phyloP scores from a whole-genome alignment of 306 rosid species.

The Trifolium pratense region DNA sequence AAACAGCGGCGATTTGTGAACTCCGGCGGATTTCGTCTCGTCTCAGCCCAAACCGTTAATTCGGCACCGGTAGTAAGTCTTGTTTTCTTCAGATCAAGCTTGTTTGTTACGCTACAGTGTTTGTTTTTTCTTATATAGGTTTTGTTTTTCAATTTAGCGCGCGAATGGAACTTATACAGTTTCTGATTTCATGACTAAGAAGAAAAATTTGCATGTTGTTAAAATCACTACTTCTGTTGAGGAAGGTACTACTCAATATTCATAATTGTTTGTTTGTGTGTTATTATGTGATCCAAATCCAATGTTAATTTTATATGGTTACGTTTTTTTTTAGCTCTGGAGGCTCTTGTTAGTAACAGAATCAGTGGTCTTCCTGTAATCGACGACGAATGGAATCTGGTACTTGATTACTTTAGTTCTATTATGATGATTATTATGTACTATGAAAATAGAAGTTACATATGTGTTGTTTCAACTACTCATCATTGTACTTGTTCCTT shows the following conservation, averaged over 20 bases:
- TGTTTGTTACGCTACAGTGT: conserved; percentile 22
- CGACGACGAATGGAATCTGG: conserved; percentile 94
- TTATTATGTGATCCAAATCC: conserved; percentile 5
- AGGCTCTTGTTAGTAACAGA: conserved; percentile 76
- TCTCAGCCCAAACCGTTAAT: conserved; percentile 45
- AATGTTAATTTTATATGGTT: background rate
- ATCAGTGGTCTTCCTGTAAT: conserved; percentile 93
- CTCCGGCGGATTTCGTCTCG: conserved; percentile 37
- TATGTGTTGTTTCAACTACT: conserved; percentile 39
- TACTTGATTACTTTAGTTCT: conserved; percentile 36
- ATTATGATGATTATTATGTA: background rate
- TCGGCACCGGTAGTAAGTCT: conserved; percentile 64
- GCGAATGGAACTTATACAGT: conserved; percentile 63
- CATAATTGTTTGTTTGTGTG: background rate
- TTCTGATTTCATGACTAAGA: conserved; percentile 91
- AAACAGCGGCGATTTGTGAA: conserved; percentile 40
- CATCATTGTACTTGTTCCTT: conserved; percentile 22
- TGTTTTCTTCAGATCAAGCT: conserved; percentile 37
- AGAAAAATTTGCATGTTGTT: conserved; percentile 64
- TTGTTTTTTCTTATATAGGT: background rate
- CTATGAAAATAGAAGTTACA: conserved; percentile 5
- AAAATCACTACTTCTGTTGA: conserved; percentile 78
- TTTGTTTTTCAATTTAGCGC: conserved; percentile 44
- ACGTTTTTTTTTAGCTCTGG: conserved; percentile 60
- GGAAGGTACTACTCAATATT: conserved; percentile 53